Evolutionary conservation across 345 rosid genomes (phyloP), one percentile per base, ranked within the genome.

Genomic region (Psidium guajava): DNA sequence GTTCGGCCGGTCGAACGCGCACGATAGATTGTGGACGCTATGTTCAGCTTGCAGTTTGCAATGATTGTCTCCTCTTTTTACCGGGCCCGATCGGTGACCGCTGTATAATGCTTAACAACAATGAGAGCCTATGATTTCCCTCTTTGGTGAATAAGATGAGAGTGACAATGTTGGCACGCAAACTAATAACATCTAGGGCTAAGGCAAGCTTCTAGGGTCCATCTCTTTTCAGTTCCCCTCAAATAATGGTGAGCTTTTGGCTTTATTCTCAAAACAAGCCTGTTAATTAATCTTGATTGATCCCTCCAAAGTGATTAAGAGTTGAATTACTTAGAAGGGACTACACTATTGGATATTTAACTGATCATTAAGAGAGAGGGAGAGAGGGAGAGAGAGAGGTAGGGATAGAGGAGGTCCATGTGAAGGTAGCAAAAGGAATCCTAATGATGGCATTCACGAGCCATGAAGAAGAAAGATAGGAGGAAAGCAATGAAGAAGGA

Each of bases 391-490:
- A 24, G 61, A 10, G 61, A 24, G 61, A 10, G 59, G 11, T 28
- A 64, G 44, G 28, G 74, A 61, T 40, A 64, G 75, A 22, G 25
- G 40, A 56, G 50, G 86, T 53, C 86, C 86, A 84, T 84, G 51
- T 44, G 61, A 84, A 47, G 61, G 49, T n/a, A 55, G 59, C 86
- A 54, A 36, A 36, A n/a, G 77, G 82, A 84, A 84, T 84, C 86
- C 56, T 84, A 74, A 50, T 84, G 47, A 84, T 74, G 54, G 57
- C 56, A 32, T 51, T 53, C 27, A 74, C 32, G n/a, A 74, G 80
- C 18, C 47, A 69, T 69, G 47, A 18, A 32, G 77, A 18, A 47
- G 47, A 69, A 69, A 69, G 77, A 83, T 40, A 24, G 75, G 25
- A 25, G 36, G n/a, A 84, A 52, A 84, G 64, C 32, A 40, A 53